phyloP scores from a whole-genome alignment of 768 basidiomycete genomes.

The Russula compacta region DNA sequence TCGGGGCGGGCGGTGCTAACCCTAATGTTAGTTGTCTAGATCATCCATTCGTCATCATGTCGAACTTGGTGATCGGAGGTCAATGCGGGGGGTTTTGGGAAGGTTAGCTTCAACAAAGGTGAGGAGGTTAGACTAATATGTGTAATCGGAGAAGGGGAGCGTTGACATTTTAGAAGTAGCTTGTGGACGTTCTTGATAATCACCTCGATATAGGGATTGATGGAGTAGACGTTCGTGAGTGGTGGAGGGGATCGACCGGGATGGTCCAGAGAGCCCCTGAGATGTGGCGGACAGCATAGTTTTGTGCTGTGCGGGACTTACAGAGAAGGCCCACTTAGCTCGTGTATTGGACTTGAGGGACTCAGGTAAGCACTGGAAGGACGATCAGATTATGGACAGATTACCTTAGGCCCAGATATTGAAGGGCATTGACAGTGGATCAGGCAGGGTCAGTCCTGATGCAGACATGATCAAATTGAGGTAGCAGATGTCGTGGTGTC shows the following conservation, averaged over 20 bases:
- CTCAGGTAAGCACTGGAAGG: not conserved
- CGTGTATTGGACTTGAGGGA: not conserved
- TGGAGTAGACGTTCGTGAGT: not conserved
- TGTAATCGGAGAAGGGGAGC: no score
- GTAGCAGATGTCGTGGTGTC: not conserved
- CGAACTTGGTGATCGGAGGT: no score
- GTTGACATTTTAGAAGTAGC: not conserved
- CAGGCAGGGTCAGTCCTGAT: not conserved
- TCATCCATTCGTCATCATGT: no score
- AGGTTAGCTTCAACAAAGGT: no score
- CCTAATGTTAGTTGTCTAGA: no score
- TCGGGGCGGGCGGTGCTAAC: no score
- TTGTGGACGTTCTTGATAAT: not conserved
- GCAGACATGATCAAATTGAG: not conserved
- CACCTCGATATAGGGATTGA: not conserved
- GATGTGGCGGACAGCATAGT: not conserved
- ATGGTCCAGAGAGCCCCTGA: not conserved
- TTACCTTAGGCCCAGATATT: not conserved
- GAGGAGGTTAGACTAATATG: no score
- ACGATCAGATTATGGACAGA: not conserved
- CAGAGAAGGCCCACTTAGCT: not conserved
- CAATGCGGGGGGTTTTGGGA: no score
- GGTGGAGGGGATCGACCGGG: not conserved
- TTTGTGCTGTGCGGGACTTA: not conserved
- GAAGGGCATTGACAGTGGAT: not conserved